Evolutionary conservation across 148 eudicot species (phyloP), one percentile per base, ranked within the genome.

Genomic region (Linanthus parryae): DNA sequence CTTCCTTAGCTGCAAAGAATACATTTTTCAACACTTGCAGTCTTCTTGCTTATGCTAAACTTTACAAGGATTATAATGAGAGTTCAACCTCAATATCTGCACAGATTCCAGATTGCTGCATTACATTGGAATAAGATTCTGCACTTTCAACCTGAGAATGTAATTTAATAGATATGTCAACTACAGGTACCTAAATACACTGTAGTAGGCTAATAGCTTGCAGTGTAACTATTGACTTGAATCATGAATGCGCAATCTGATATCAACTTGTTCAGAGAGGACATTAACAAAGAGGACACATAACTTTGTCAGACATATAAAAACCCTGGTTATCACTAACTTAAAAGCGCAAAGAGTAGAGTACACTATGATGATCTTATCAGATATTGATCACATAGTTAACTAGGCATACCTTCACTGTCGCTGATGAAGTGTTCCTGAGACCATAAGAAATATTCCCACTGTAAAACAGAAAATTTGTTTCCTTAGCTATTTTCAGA

Each of bases 401-500:
- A n/a, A n/a, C n/a, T n/a, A n/a, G 46, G 44, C 73, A 61, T 71
- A 88, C 99, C 94, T 52, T 64, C 28, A 84, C 59, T 52, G 82
- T 82, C 39, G 96, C 95, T 53, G 88, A 79, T 16, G 78, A 65
- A 51, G 96, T 82, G 59, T 82, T 84, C 28, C 96, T 87, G 44
- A 92, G 95, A 54, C 99, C 99, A 70, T 73, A 80, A 24, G 99
- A 75, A 44, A 64, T 7, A 66, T 80, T 79, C 48, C 94, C 96
- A 69, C 99, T 92, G 81, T 66, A 67, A 55, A n/a, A n/a, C n/a
- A n/a, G n/a, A n/a, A n/a, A n/a, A n/a, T n/a, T n/a, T n/a, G n/a
- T n/a, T n/a, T n/a, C n/a, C n/a, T n/a, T n/a, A n/a, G n/a, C n/a
- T n/a, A n/a, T n/a, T n/a, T n/a, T n/a, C n/a, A n/a, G n/a, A n/a